phyloP scores from a whole-genome alignment of 805 yeast species.

The Starmerella tilneyi region DNA sequence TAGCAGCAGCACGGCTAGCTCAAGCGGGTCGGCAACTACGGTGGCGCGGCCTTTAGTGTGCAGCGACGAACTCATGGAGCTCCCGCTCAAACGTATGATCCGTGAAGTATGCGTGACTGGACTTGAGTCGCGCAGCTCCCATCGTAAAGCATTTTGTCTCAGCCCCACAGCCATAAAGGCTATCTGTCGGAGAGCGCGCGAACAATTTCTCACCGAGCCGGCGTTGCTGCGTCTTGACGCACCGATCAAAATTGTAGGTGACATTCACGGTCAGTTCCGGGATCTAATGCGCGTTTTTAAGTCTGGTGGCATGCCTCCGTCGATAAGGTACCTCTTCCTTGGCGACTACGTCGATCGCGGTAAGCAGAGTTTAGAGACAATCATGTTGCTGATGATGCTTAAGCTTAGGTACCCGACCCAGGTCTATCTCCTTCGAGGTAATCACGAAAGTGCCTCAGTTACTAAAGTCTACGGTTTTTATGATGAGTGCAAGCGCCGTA shows the following conservation, averaged over 20 bases:
- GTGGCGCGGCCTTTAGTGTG: neutral
- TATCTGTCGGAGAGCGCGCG: conserved; percentile 76
- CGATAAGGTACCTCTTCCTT: conserved; percentile 76
- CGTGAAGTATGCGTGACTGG: conserved; percentile 26
- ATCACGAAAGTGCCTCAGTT: conserved; percentile 95
- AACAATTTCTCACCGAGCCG: conserved; percentile 81
- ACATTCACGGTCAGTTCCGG: conserved; percentile 93
- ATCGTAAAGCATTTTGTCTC: conserved; percentile 46
- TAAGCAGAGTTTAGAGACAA: conserved; percentile 89
- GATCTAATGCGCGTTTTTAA: conserved; percentile 86
- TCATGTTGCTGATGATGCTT: conserved; percentile 72
- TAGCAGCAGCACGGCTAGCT: conserved; percentile 5
- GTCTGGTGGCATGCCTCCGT: conserved; percentile 94
- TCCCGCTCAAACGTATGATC: conserved; percentile 24
- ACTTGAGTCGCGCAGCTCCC: conserved; percentile 14
- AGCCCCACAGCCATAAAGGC: conserved; percentile 74
- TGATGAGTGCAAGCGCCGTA: conserved; percentile 93
- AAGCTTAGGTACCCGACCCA: conserved; percentile 94
- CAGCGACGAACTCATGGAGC: conserved; percentile 11
- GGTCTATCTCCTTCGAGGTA: conserved; percentile 86
- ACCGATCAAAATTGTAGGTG: conserved; percentile 81
- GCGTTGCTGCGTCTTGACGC: conserved; percentile 75
- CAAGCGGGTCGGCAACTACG: neutral
- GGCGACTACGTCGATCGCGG: conserved; percentile 99
- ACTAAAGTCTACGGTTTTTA: conserved; percentile 95